Conservation (phyloP, 1,284 basidiomycete species). For the Ceratobasidium sp. region DNA sequence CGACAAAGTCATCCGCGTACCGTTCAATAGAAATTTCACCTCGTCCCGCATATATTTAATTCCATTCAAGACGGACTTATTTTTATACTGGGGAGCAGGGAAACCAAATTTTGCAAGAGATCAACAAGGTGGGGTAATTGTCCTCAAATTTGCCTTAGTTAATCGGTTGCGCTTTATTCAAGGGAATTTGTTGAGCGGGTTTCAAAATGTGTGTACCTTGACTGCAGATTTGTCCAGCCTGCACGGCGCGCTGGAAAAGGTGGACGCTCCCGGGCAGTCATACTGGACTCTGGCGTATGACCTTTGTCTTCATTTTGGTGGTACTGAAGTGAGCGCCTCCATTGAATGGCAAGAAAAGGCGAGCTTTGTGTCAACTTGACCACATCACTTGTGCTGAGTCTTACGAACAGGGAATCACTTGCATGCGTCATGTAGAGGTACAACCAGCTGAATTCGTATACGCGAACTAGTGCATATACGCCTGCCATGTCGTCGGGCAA, state of each 20-base stretch:
- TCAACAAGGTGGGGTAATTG: neutral
- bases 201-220: conserved; percentile 2
- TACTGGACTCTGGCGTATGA: conserved; percentile 4
- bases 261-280: neutral
- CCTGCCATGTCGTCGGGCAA: too few relatives aligned
- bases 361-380: neutral
- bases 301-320: conserved; percentile 12
- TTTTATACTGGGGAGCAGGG: too few relatives aligned
- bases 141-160: neutral
- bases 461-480: too few relatives aligned
- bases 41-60: too few relatives aligned
- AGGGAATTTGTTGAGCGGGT: conserved; percentile 8
- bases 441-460: too few relatives aligned
- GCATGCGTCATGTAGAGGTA: too few relatives aligned
- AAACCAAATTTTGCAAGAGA: neutral
- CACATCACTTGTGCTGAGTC: too few relatives aligned
- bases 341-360: conserved; percentile 22
- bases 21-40: too few relatives aligned
- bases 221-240: conserved; percentile 2
- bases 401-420: too few relatives aligned
- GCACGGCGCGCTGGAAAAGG: neutral
- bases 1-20: too few relatives aligned
- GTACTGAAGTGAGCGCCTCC: conserved; percentile 4
- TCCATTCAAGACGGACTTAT: too few relatives aligned
- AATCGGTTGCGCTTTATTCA: neutral